Evolutionary conservation across 169 alveolate genomes (phyloP).

Genomic region (Plasmodium cynomolgi): DNA sequence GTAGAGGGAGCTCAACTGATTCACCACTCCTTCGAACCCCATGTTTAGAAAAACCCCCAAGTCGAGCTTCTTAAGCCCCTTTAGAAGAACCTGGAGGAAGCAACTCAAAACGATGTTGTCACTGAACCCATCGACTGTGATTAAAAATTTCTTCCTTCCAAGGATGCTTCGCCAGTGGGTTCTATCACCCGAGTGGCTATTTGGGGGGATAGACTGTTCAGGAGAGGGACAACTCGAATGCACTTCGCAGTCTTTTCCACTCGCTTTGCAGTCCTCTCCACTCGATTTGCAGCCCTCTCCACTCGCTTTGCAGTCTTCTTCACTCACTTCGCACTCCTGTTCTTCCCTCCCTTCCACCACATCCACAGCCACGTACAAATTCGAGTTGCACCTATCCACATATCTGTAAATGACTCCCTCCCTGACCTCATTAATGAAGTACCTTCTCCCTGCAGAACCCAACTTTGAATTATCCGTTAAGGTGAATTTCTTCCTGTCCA

Average conservation of each 20-base stretch:
- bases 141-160: constrained; percentile 5
- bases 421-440: constrained; percentile 40
- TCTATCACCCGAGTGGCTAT: background rate
- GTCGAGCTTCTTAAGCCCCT: constrained; percentile 1
- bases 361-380: constrained; percentile 42
- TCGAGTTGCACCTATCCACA: constrained; percentile 25
- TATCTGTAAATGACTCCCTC: background rate
- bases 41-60: constrained; percentile 3
- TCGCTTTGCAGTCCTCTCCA: no score
- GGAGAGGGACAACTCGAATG: background rate
- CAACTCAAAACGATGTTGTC: constrained; percentile 27
- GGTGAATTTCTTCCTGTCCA: background rate
- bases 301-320: no score
- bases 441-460: constrained; percentile 1
- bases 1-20: background rate
- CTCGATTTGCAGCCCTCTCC: no score
- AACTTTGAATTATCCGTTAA: background rate
- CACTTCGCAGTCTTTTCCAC: no score
- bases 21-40: background rate
- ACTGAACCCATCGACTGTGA: constrained; percentile 56
- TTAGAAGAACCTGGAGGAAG: constrained; percentile 18
- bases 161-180: background rate
- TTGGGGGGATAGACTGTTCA: background rate
- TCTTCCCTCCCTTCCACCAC: background rate
- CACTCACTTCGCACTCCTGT: background rate